phyloP scores from a whole-genome alignment of 352 stramenopile species.

The Labyrinthula sp. region DNA sequence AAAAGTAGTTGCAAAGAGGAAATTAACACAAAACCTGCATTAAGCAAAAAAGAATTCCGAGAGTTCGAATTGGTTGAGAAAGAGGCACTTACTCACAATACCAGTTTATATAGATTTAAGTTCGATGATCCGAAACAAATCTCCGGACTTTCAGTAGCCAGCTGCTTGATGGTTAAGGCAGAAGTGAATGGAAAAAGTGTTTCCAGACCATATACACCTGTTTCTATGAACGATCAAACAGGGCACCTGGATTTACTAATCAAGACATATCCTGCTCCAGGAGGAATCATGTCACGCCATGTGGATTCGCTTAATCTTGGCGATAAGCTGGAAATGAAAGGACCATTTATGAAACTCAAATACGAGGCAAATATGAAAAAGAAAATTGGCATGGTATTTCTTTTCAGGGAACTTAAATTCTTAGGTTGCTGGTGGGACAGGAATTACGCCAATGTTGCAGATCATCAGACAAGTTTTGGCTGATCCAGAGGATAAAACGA shows the following conservation, averaged over 20 bases:
- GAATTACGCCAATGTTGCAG: slow-evolving; percentile 61
- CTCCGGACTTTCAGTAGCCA: slow-evolving; percentile 31
- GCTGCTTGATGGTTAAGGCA: slow-evolving; percentile 32
- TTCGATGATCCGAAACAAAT: slow-evolving; percentile 32
- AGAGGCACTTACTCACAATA: slow-evolving; percentile 34
- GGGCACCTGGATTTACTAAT: slow-evolving; percentile 49
- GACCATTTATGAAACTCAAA: slow-evolving; percentile 54
- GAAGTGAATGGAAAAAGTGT: slow-evolving; percentile 41
- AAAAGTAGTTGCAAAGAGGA: no score
- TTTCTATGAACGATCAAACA: slow-evolving; percentile 52
- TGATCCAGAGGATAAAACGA: slow-evolving; percentile 52
- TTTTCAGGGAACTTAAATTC: slow-evolving; percentile 36
- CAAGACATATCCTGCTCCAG: slow-evolving; percentile 52
- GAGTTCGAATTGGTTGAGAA: slow-evolving; percentile 31
- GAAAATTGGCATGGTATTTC: slow-evolving; percentile 41
- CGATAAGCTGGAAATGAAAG: slow-evolving; percentile 63
- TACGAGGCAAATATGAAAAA: slow-evolving; percentile 65
- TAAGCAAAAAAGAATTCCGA: slow-evolving; percentile 34
- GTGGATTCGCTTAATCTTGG: slow-evolving; percentile 54
- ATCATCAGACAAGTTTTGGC: slow-evolving; percentile 46
- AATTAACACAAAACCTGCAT: no score
- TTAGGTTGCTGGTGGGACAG: slow-evolving; percentile 64
- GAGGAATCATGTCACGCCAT: slow-evolving; percentile 55
- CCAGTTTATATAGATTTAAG: slow-evolving; percentile 31
- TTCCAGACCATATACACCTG: slow-evolving; percentile 59